Base-by-base conservation (phyloP, 257 asterid genomes). In the Echium plantagineum region DNA sequence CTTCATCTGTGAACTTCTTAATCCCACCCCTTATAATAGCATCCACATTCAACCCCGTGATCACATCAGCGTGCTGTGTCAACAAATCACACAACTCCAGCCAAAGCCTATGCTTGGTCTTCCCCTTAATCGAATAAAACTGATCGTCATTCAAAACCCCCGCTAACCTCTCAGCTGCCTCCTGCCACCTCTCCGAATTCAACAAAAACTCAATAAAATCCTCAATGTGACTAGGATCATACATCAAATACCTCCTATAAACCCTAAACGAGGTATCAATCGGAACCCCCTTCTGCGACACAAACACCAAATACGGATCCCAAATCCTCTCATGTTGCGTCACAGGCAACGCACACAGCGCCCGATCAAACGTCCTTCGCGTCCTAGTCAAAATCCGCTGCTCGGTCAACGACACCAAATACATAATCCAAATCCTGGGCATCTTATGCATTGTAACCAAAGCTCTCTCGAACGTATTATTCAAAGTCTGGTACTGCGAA, bases 381-480 rank as follows among this genome's bases (percentile, higher is more conserved):
- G 98, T 73, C 69, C 75, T 76, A 13, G 87, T 84, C 22, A 86
- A 63, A 20, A 88, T 68, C 79, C 85, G 82, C 83, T 91, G 98
- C 6, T 71, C 74, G 6, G 95, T 88, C 63, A 91, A 32, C 2
- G 85, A 76, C 60, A 77, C 83, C 60, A 91, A 69, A 42, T 81
- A 91, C 90, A 86, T 75, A 16, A 84, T 84, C 98, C 98, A 91
- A 55, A 91, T 83, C 0, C 94, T 80, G 12, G 98, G 98, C 98
- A 91, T 91, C 68, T 91, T 91, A 82, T 91, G 98, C 98, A 91
- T 85, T 16, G 90, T 82, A 17, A 94, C 98, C 3, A 91, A 86
- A 0, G 98, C 95, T 15, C 96, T 70, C 62, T 91, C 97, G 60
- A 93, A 93, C 1, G 98, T 89, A 79, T 93, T 89, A 83, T 93